These are phyloP conservation scores for Chlorophyllum brunneum DNA, from an alignment of 768 basidiomycete species.

Conservation along the genomic window DNA sequence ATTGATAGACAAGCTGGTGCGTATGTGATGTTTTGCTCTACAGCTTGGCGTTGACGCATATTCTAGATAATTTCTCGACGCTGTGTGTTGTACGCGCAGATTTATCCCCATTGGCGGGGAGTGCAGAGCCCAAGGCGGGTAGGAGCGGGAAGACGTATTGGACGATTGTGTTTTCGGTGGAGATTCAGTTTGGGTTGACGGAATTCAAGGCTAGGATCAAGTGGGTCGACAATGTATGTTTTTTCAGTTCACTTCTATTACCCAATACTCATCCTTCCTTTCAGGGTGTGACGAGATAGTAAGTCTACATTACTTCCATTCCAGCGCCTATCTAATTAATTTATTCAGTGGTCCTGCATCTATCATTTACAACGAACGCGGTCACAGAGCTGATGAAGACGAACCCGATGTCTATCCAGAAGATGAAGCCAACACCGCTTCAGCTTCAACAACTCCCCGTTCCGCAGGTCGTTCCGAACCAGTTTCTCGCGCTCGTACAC, in stretches of 20 bases:
- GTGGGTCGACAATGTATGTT: slow-evolving; percentile 73
- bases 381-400: slow-evolving; percentile 70
- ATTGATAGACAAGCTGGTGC: slow-evolving; percentile 58
- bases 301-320: slow-evolving; percentile 23
- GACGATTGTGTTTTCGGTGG: slow-evolving; percentile 82
- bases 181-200: slow-evolving; percentile 79
- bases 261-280: slow-evolving; percentile 1
- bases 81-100: slow-evolving; percentile 78
- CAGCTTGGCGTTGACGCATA: neutral
- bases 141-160: slow-evolving; percentile 69
- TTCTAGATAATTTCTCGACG: slow-evolving; percentile 65
- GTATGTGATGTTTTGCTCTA: slow-evolving; percentile 15
- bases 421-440: slow-evolving; percentile 42
- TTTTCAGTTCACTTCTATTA: neutral
- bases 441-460: slow-evolving; percentile 14
- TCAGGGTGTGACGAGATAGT: slow-evolving; percentile 73
- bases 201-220: slow-evolving; percentile 82
- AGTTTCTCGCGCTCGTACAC: slow-evolving; percentile 53
- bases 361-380: slow-evolving; percentile 80
- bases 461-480: slow-evolving; percentile 34
- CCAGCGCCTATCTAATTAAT: neutral
- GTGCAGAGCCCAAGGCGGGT: slow-evolving; percentile 64
- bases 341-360: slow-evolving; percentile 67
- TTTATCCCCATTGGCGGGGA: slow-evolving; percentile 65
- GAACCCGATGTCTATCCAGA: slow-evolving; percentile 63